These are phyloP conservation scores for Zygoascus hellenicus DNA, from an alignment of 1,139 yeast genomes.

Conservation along the genomic window DNA sequence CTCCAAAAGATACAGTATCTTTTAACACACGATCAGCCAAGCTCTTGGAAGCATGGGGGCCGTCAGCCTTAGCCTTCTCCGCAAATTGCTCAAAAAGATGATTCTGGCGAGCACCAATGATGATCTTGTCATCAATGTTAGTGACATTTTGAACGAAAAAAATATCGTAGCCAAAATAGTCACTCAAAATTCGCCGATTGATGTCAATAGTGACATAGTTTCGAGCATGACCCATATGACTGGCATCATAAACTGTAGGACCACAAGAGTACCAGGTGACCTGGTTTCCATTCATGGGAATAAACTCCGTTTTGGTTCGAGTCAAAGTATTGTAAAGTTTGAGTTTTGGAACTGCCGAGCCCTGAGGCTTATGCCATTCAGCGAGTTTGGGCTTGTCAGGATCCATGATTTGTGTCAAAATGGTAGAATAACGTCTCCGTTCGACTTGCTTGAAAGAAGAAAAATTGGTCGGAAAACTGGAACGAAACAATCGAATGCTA, in stretches of 20 bases:
- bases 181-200: slow-evolving; percentile 78
- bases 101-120: slow-evolving; percentile 87
- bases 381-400: slow-evolving; percentile 14
- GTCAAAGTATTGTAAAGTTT: slow-evolving; percentile 78
- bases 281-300: slow-evolving; percentile 53
- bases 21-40: slow-evolving; percentile 39
- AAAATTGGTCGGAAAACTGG: too few relatives aligned
- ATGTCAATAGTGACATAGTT: slow-evolving; percentile 94
- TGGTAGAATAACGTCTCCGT: too few relatives aligned
- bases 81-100: slow-evolving; percentile 63
- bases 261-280: slow-evolving; percentile 98
- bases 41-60: slow-evolving; percentile 33
- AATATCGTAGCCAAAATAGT: slow-evolving; percentile 85
- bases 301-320: slow-evolving; percentile 67
- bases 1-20: slow-evolving; percentile 47
- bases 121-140: slow-evolving; percentile 95
- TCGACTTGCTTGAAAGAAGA: too few relatives aligned
- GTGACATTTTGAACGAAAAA: slow-evolving; percentile 93
- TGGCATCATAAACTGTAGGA: slow-evolving; percentile 95
- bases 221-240: slow-evolving; percentile 99
- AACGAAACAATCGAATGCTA: too few relatives aligned
- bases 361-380: slow-evolving; percentile 22
- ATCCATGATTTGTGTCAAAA: not conserved
- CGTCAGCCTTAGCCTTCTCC: slow-evolving; percentile 25
- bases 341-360: slow-evolving; percentile 24